Evolutionary conservation across 306 rosid genomes (phyloP).

Genomic region (Herpetospermum pedunculosum): DNA sequence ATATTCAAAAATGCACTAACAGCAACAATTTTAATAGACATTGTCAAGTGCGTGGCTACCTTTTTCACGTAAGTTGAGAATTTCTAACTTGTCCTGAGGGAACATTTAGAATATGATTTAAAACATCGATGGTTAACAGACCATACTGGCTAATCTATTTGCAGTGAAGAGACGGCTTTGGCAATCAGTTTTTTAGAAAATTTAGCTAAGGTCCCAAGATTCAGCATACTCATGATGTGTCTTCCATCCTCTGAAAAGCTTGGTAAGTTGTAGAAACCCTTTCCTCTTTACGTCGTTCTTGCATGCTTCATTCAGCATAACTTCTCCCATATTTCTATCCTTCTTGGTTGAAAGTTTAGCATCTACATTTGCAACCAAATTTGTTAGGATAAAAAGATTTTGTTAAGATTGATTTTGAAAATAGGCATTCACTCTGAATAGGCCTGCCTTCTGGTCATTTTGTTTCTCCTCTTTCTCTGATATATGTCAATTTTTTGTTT

Average conservation of each 20-base stretch:
- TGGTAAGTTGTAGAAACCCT: slow-evolving; percentile 38
- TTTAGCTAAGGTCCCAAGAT: slow-evolving; percentile 70
- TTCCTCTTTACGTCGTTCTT: neutral
- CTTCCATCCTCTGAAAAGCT: slow-evolving; percentile 49
- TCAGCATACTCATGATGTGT: slow-evolving; percentile 65
- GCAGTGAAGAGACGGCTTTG: slow-evolving; percentile 69
- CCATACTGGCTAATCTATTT: slow-evolving; percentile 4
- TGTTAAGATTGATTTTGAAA: neutral
- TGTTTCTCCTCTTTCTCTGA: neutral
- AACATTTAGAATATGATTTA: neutral
- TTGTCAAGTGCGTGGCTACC: slow-evolving; percentile 63
- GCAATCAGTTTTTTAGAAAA: slow-evolving; percentile 52
- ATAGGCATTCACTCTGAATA: neutral
- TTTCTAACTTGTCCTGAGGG: neutral
- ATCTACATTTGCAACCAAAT: neutral
- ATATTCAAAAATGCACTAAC: slow-evolving; percentile 81
- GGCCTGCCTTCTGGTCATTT: neutral
- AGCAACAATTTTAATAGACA: slow-evolving; percentile 54
- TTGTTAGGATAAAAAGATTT: neutral
- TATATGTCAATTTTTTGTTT: neutral
- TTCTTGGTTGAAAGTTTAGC: neutral
- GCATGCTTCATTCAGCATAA: neutral
- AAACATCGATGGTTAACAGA: neutral
- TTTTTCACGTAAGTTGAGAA: slow-evolving; percentile 55
- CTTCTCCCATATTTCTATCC: neutral